Evolutionary conservation across 345 rosid genomes (phyloP).

Genomic region (Anacardium occidentale): DNA sequence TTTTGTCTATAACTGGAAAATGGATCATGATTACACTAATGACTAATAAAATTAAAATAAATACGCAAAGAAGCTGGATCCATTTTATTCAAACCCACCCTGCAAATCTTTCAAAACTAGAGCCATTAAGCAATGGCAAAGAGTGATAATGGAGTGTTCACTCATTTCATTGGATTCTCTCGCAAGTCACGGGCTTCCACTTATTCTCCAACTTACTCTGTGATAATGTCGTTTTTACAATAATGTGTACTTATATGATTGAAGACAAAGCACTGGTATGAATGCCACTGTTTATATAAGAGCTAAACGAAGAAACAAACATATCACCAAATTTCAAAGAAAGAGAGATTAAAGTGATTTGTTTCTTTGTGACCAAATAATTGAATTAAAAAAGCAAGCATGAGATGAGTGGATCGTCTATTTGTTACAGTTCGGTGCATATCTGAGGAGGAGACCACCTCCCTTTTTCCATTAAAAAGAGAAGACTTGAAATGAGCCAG

Average conservation of each 20-base stretch:
- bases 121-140: neutral
- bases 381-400: too few relatives aligned
- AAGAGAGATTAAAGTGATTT: neutral
- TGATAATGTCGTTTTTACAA: constrained; percentile 17
- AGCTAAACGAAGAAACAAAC: neutral
- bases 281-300: constrained; percentile 3
- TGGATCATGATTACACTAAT: constrained; percentile 2
- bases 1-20: neutral
- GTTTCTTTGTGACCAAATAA: too few relatives aligned
- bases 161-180: constrained; percentile 2
- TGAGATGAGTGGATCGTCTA: too few relatives aligned
- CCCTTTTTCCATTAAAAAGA: neutral
- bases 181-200: constrained; percentile 4
- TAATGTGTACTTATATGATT: neutral
- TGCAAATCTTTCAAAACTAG: neutral
- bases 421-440: neutral
- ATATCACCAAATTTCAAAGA: neutral
- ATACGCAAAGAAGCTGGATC: neutral
- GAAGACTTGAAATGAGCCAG: neutral
- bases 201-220: constrained; percentile 18
- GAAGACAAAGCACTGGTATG: neutral
- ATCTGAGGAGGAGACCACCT: constrained; percentile 34
- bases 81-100: neutral
- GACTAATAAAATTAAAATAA: neutral
- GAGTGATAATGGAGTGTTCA: neutral